Evolutionary conservation across 2,329 filamentous ascomycete species (phyloP), one percentile per base, ranked within the genome.

Genomic region (Botrytis pseudocinerea): DNA sequence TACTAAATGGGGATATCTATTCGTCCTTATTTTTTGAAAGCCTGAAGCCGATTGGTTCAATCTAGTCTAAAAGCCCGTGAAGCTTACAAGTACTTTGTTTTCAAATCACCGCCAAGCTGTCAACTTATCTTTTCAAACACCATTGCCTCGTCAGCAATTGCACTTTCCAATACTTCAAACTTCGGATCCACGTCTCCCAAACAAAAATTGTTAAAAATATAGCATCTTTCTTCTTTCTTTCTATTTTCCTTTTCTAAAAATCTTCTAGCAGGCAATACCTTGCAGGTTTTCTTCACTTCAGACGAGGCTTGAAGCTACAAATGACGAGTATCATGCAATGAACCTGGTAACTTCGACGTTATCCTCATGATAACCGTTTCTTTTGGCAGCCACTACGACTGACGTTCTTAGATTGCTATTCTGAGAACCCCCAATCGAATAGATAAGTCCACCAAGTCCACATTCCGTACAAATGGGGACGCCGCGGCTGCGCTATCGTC

Each of bases 401-500:
- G 18, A 64, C 32, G 10, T 54, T 25, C 28, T 28, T 25, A 25
- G 44, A 46, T 25, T 57, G 6, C 61, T 16, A 71, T 64, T 46
- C 32, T 48, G 14, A 57, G 35, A 61, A 44, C 25, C 40, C 28
- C n/a, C 40, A 44, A 35, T 51, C 16, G 32, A 46, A 51, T 10
- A 44, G 48, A 38, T 9, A 1, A 57, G 46, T 46, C 62, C n/a
- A 59, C 48, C 14, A 28, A 38, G 20, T 32, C 69, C 61, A 65
- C 61, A 46, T 38, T 35, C 54, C 63, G 63, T 69, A 59, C 54
- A 54, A 64, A 74, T 73, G 76, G 76, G 46, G 69, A 73, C 73
- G 28, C 32, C 9, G 62, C 66, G 70, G 66, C 76, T 73, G 74
- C 74, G 64, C 63, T 66, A 70, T 73, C 69, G 16, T 73, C 66